These are phyloP conservation scores for Yamadazyma membranifaciens DNA, from an alignment of 1,139 yeast species.

Conservation along the genomic window DNA sequence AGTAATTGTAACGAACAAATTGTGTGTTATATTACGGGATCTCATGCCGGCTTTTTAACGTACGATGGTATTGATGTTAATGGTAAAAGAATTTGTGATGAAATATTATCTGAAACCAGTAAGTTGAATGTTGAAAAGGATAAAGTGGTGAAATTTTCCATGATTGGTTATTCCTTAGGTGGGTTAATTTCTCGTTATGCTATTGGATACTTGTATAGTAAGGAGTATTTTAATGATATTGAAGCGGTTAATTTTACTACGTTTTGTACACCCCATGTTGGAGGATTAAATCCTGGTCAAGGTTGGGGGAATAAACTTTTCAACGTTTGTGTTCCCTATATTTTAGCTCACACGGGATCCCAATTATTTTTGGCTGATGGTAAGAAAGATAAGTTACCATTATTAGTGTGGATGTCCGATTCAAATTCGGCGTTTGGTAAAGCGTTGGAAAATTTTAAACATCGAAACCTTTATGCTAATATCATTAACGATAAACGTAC, in stretches of 20 bases:
- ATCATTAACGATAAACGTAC: conserved; percentile 77
- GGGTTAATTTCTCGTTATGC: conserved; percentile 79
- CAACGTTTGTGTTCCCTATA: conserved; percentile 58
- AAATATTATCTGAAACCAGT: conserved; percentile 50
- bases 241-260: conserved; percentile 65
- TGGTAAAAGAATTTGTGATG: conserved; percentile 73
- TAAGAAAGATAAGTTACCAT: conserved; percentile 33
- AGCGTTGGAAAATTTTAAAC: conserved; percentile 52
- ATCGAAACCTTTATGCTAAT: conserved; percentile 65
- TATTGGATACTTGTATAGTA: conserved; percentile 61
- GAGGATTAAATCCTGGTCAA: conserved; percentile 63
- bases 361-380: conserved; percentile 68
- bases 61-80: conserved; percentile 87
- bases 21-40: conserved; percentile 54
- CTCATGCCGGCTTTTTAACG: conserved; percentile 68
- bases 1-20: conserved; percentile 28
- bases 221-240: conserved; percentile 49
- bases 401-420: conserved; percentile 65
- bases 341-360: conserved; percentile 68
- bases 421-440: conserved; percentile 58
- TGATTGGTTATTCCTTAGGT: conserved; percentile 81
- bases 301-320: conserved; percentile 45
- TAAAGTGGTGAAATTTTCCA: conserved; percentile 55
- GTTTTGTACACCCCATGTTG: conserved; percentile 83
- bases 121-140: conserved; percentile 23